Conservation (phyloP, 163 green algal genomes). For the Scenedesmus sp. region DNA sequence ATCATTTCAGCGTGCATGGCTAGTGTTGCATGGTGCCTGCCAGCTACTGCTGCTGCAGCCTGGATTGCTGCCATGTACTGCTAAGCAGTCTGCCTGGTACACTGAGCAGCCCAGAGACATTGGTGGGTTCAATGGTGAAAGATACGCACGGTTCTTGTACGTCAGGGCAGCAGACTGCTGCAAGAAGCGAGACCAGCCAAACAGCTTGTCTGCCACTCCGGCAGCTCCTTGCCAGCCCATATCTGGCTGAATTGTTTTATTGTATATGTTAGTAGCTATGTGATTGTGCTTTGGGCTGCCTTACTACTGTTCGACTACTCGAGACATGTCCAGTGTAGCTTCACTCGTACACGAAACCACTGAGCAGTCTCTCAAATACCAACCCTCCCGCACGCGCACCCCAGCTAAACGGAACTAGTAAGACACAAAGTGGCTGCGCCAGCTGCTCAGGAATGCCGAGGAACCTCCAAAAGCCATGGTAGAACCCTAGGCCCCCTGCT, state of each 20-base stretch:
- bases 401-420: background rate
- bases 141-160: constrained; percentile 77
- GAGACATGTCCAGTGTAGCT: background rate
- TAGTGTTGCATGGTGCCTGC: background rate
- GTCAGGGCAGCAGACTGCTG: constrained; percentile 80
- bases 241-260: background rate
- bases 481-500: background rate
- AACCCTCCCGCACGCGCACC: background rate
- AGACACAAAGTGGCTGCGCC: background rate
- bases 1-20: background rate
- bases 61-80: background rate
- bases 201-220: background rate
- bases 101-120: background rate
- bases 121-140: background rate
- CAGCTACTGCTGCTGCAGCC: background rate
- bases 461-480: background rate
- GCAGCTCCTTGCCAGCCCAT: constrained; percentile 11
- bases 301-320: background rate
- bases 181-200: constrained; percentile 52
- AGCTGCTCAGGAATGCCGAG: background rate
- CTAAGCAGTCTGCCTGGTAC: background rate
- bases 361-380: background rate
- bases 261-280: background rate
- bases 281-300: background rate
- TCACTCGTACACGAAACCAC: background rate